A percentile compares a stretch with the other conserved stretches of the same genome.
Conservation (phyloP, 2,329 filamentous ascomycete species). For the Colletotrichum neosansevieriae region DNA sequence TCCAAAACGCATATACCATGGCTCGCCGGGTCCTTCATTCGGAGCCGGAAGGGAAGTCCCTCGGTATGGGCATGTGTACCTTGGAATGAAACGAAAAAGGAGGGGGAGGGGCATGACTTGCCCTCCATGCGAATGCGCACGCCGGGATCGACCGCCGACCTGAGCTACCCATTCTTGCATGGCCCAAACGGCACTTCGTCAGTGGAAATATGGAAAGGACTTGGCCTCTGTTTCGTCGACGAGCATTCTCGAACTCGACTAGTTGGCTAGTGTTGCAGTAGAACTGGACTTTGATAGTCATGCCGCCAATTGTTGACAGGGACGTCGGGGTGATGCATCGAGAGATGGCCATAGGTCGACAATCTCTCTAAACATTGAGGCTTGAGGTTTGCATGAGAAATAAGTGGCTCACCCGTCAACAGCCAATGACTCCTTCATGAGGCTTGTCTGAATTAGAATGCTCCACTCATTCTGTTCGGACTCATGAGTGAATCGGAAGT, state of each 20-base stretch:
- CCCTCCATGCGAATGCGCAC: constrained; percentile 42
- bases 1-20: background rate
- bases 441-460: constrained; percentile 15
- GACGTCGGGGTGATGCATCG: constrained; percentile 11
- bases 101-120: constrained; percentile 47
- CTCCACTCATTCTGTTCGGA: constrained; percentile 2
- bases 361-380: background rate
- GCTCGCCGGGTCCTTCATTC: constrained; percentile 22
- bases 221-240: background rate
- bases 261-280: constrained; percentile 6
- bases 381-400: constrained; percentile 14
- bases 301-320: constrained; percentile 7
- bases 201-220: background rate
- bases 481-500: constrained; percentile 28
- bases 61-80: background rate
- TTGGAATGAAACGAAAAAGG: constrained; percentile 14
- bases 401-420: background rate
- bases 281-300: background rate
- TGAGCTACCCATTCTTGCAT: background rate
- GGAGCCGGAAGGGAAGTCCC: constrained; percentile 29
- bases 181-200: constrained; percentile 14
- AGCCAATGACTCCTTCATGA: constrained; percentile 25
- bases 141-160: constrained; percentile 17
- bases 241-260: constrained; percentile 8
- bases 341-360: constrained; percentile 22